Evolutionary conservation across 306 rosid genomes (phyloP).

Genomic region (Rubus idaeus): DNA sequence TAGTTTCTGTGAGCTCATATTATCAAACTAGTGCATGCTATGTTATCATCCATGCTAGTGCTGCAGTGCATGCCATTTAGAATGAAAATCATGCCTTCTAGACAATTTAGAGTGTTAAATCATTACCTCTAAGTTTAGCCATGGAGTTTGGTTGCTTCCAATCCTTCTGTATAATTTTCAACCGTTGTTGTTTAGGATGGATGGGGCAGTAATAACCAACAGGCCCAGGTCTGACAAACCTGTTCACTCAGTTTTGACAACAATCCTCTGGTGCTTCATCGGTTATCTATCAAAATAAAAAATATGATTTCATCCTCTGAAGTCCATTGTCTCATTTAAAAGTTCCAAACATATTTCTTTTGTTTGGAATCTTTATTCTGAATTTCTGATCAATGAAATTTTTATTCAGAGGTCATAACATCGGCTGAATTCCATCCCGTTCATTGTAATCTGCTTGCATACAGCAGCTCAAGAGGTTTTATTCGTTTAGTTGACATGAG

Average conservation of each 20-base stretch:
- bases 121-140: background rate
- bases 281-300: background rate
- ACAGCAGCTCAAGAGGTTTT: slow-evolving; percentile 72
- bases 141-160: background rate
- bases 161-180: background rate
- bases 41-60: too few species aligned
- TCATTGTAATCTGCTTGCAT: slow-evolving; percentile 75
- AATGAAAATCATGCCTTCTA: background rate
- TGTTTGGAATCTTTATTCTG: background rate
- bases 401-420: slow-evolving; percentile 62
- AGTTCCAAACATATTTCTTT: background rate
- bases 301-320: background rate
- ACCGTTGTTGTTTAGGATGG: background rate
- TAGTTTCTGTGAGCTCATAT: slow-evolving; percentile 17
- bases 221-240: background rate
- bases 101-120: background rate
- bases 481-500: slow-evolving; percentile 75
- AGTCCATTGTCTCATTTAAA: background rate
- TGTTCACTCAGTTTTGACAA: background rate
- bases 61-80: background rate
- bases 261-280: background rate
- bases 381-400: slow-evolving; percentile 18
- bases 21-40: background rate
- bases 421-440: slow-evolving; percentile 74
- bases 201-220: background rate